These are phyloP conservation scores for Pichia ethanolica DNA, from an alignment of 805 yeast genomes.

Conservation along the genomic window DNA sequence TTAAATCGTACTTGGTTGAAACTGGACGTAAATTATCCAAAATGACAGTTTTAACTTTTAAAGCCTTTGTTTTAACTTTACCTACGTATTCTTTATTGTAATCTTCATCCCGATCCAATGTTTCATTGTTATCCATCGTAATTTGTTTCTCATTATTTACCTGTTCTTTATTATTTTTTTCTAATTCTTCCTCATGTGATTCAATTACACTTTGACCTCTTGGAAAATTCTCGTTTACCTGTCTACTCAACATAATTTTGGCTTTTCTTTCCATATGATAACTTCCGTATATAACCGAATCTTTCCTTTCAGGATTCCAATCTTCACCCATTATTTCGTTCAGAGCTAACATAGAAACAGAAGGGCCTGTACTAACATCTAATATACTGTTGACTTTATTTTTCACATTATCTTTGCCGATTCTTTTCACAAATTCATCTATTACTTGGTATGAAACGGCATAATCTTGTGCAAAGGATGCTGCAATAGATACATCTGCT, in stretches of 20 bases:
- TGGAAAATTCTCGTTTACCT: conserved; percentile 39
- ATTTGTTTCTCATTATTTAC: conserved; percentile 10
- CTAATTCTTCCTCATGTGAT: conserved; percentile 21
- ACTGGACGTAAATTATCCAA: conserved; percentile 44
- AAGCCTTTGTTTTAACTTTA: conserved; percentile 47
- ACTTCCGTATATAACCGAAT: conserved; percentile 64
- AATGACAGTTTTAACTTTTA: conserved; percentile 49
- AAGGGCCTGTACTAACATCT: conserved; percentile 87
- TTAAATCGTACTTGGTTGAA: conserved; percentile 60
- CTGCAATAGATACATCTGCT: conserved; percentile 75
- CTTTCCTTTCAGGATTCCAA: conserved; percentile 55
- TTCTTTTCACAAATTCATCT: conserved; percentile 52
- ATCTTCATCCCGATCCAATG: conserved; percentile 12
- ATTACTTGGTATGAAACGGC: conserved; percentile 61
- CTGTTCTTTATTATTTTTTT: conserved; percentile 6
- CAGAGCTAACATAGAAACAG: conserved; percentile 81
- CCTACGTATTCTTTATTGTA: conserved; percentile 34
- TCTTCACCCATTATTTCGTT: conserved; percentile 72
- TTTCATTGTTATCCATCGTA: conserved; percentile 3
- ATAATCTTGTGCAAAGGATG: conserved; percentile 75
- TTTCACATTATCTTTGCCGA: conserved; percentile 42
- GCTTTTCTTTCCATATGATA: conserved; percentile 75
- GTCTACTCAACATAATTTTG: conserved; percentile 65
- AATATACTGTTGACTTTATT: conserved; percentile 54
- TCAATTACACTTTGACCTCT: conserved; percentile 30